These are phyloP conservation scores for Nevesoporus exiguus DNA, from an alignment of 768 basidiomycete genomes.

Conservation along the genomic window DNA sequence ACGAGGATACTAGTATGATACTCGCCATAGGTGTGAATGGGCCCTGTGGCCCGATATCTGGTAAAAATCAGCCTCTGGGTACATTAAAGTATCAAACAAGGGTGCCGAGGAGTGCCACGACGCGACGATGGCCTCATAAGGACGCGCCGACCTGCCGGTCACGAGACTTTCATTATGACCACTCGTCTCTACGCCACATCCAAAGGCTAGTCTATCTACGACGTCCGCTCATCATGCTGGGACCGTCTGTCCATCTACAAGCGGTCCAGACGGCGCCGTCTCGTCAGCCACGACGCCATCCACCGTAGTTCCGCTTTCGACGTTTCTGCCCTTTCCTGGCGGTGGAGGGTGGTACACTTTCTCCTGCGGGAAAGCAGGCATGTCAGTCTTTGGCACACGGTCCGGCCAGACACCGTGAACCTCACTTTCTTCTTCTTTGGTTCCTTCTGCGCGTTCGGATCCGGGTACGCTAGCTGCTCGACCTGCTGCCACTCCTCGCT, in stretches of 20 bases:
- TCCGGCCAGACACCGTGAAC: not conserved
- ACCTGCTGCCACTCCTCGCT: slow-evolving; percentile 79
- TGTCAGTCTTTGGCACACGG: not conserved
- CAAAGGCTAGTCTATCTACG: not conserved
- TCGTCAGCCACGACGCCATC: slow-evolving; percentile 6
- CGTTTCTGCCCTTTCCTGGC: slow-evolving; percentile 70
- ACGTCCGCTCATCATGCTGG: not conserved
- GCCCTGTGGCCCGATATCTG: slow-evolving; percentile 28
- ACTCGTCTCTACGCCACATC: no score
- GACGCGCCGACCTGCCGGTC: not conserved
- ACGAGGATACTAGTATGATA: not conserved
- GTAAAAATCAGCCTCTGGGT: slow-evolving; percentile 18
- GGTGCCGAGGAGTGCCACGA: no score
- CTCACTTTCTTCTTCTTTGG: slow-evolving; percentile 60
- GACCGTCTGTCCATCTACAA: slow-evolving; percentile 7
- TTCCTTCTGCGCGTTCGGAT: slow-evolving; percentile 58
- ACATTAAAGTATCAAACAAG: no score
- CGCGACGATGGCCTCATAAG: no score
- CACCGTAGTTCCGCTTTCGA: slow-evolving; percentile 5
- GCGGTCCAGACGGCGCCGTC: not conserved
- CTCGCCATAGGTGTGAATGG: slow-evolving; percentile 29
- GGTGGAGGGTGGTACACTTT: slow-evolving; percentile 84
- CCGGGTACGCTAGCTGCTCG: slow-evolving; percentile 81
- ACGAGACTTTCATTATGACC: not conserved
- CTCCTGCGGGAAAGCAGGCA: slow-evolving; percentile 40